phyloP scores from a whole-genome alignment of 192 early-diverging fungal genomes.

The Lobulomyces angularis region DNA sequence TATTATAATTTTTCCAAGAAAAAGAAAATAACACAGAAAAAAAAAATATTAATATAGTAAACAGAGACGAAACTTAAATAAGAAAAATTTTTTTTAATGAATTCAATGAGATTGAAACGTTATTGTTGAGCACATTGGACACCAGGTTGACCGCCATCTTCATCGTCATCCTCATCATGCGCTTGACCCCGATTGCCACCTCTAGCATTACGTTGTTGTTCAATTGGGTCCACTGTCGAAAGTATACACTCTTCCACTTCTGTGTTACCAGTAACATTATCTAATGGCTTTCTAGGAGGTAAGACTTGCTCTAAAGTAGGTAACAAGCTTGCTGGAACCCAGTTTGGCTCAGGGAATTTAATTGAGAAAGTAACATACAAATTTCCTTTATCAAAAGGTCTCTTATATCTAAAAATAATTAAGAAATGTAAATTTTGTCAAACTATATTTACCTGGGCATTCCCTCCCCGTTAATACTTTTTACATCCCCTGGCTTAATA shows the following conservation, averaged over 20 bases:
- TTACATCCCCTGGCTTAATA: slow-evolving; percentile 84
- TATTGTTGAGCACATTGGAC: slow-evolving; percentile 98
- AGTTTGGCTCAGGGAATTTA: slow-evolving; percentile 81
- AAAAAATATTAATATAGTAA: no score
- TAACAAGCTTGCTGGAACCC: slow-evolving; percentile 57
- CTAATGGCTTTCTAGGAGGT: slow-evolving; percentile 53
- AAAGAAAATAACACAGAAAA: no score
- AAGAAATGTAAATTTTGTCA: slow-evolving; percentile 1
- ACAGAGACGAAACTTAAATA: no score
- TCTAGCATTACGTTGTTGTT: slow-evolving; percentile 36
- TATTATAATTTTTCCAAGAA: no score
- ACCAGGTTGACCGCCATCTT: slow-evolving; percentile 57
- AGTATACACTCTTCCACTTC: slow-evolving; percentile 77
- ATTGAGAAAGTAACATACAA: slow-evolving; percentile 88
- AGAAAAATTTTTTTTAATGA: no score
- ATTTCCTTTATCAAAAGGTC: slow-evolving; percentile 72
- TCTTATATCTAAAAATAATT: slow-evolving; percentile 27
- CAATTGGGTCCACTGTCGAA: slow-evolving; percentile 56
- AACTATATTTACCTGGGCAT: slow-evolving; percentile 76
- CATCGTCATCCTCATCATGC: slow-evolving; percentile 53
- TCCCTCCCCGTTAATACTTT: slow-evolving; percentile 80
- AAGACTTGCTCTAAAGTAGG: slow-evolving; percentile 68
- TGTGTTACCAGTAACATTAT: slow-evolving; percentile 37
- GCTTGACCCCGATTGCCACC: slow-evolving; percentile 27
- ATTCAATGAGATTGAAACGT: no score